Evolutionary conservation across 306 rosid species (phyloP), one percentile per base, ranked within the genome.

Genomic region (Glycyrrhiza uralensis): DNA sequence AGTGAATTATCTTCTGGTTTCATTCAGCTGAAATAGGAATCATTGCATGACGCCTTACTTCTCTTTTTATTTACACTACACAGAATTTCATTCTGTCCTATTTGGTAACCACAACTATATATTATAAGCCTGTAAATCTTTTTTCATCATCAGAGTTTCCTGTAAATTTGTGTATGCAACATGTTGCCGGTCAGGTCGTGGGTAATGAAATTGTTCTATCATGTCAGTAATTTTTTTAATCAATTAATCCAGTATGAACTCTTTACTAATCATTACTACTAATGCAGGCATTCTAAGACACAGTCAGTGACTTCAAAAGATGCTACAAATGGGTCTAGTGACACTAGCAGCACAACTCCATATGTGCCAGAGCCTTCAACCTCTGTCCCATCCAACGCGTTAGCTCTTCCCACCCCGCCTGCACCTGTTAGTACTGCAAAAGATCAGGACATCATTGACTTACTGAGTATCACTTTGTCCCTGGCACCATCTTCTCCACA

Each of bases 371-470:
- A 81, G 23, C 38, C 77, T 49, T 68, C 87, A 54, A 70, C 87
- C 11, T 51, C 92, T 23, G 64, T 56, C 51, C 78, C 93, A 0
- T 69, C 85, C 75, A 86, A 83, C 13, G 95, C 95, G 11, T 77
- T 95, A 75, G 91, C 88, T 52, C 81, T 87, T 45, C 75, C 83
- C 1, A 55, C 82, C 67, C 97, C 88, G 32, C 89, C 96, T 39
- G 79, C 90, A 19, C 85, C 90, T 2, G 79, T 80, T 32, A 86
- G 75, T 74, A 81, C 84, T 13, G 12, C 84, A 15, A 79, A 85
- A 61, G 96, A 95, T 60, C 96, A 91, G 90, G 91, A 95, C 78
- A 82, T 95, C 33, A 88, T 95, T 44, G 97, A 95, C 83, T 84
- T 95, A 33, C 84, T 91, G 79, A 91, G 97, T 66, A 78, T 91